Evolutionary conservation across 2,329 filamentous ascomycete genomes (phyloP).

Genomic region (Tricladium varicosporioides): DNA sequence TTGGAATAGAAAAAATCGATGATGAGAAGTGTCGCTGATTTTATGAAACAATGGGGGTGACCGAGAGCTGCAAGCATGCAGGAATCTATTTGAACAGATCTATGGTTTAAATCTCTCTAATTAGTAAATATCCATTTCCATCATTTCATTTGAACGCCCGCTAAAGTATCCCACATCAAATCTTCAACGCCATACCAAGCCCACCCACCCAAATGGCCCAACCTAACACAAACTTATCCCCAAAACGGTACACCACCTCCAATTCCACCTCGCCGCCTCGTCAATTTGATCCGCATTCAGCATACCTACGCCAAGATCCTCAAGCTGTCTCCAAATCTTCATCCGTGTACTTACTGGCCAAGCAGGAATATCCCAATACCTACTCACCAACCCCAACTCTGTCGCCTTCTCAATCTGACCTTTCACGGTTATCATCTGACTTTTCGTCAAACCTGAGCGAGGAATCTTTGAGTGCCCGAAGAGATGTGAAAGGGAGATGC

Average conservation of each 20-base stretch:
- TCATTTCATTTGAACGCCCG: too few relatives aligned
- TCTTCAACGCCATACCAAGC: too few relatives aligned
- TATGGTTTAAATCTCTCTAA: too few relatives aligned
- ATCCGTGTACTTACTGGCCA: constrained; percentile 40
- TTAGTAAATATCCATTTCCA: too few relatives aligned
- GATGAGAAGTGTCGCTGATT: too few relatives aligned
- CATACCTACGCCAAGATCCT: constrained; percentile 39
- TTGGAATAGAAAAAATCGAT: too few relatives aligned
- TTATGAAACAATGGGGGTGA: too few relatives aligned
- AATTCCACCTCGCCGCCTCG: constrained; percentile 32
- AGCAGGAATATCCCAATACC: constrained; percentile 43
- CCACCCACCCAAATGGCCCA: not conserved
- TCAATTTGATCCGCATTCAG: constrained; percentile 44
- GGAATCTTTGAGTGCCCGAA: constrained; percentile 10
- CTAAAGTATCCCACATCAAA: too few relatives aligned
- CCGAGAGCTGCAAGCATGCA: too few relatives aligned
- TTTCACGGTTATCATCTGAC: constrained; percentile 25
- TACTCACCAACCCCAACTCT: constrained; percentile 37
- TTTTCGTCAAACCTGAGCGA: constrained; percentile 14
- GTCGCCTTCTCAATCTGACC: constrained; percentile 33
- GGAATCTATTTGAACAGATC: too few relatives aligned
- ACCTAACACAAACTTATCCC: constrained; percentile 18
- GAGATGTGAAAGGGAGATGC: constrained; percentile 16
- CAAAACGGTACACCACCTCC: constrained; percentile 20
- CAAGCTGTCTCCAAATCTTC: constrained; percentile 40